Evolutionary conservation across 805 yeast genomes (phyloP).

Genomic region (Cyberlindnera mrakii): DNA sequence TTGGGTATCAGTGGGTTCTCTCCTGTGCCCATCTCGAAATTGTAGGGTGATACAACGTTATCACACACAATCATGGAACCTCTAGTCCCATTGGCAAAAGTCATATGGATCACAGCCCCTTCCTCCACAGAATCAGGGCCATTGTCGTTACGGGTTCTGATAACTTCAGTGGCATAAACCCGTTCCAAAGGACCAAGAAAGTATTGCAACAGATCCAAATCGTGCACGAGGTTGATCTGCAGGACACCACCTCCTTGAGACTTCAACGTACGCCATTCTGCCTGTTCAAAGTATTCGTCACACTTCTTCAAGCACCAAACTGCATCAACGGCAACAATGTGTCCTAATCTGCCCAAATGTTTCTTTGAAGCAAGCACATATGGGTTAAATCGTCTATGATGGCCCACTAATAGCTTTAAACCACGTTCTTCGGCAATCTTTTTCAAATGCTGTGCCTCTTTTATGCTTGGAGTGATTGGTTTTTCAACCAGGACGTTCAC

Average conservation of each 20-base stretch:
- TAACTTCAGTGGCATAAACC: constrained; percentile 13
- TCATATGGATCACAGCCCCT: constrained; percentile 15
- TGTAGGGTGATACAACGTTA: constrained; percentile 16
- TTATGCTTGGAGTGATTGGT: constrained; percentile 13
- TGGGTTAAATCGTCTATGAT: constrained; percentile 19
- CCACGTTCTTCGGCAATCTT: constrained; percentile 3
- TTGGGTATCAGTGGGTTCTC: constrained; percentile 17
- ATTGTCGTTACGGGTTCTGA: constrained; percentile 8
- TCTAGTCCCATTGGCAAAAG: constrained; percentile 12
- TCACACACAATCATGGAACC: constrained; percentile 16
- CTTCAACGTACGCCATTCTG: constrained; percentile 13
- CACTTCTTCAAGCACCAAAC: constrained; percentile 17
- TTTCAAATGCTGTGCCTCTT: constrained; percentile 12
- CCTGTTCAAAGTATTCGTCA: constrained; percentile 13
- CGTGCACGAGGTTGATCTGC: constrained; percentile 16
- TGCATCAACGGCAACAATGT: constrained; percentile 16
- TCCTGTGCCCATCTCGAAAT: constrained; percentile 20
- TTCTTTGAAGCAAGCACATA: constrained; percentile 16
- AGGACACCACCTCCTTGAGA: constrained; percentile 16
- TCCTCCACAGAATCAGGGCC: constrained; percentile 16
- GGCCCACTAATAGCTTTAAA: constrained; percentile 15
- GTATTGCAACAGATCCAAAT: constrained; percentile 15
- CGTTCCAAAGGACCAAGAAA: constrained; percentile 13
- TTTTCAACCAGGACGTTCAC: constrained; percentile 16
- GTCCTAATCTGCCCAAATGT: constrained; percentile 11